Evolutionary conservation across 2,329 filamentous ascomycete species (phyloP).

Genomic region (Xylaria sp.): DNA sequence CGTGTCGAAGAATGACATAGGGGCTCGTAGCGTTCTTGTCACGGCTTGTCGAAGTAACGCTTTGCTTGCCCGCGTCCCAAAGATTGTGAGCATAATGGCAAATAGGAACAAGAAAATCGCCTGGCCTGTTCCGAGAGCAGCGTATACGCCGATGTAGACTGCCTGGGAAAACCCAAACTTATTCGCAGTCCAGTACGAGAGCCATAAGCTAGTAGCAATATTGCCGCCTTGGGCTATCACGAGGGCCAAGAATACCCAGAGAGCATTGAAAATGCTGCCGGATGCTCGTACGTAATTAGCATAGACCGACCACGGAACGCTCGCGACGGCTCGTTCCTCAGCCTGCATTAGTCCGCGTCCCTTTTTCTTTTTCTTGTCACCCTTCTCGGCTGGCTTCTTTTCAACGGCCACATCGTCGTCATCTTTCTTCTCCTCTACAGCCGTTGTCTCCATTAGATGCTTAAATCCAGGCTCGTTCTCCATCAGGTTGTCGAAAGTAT

Average conservation of each 20-base stretch:
- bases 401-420: constrained; percentile 59
- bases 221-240: constrained; percentile 82
- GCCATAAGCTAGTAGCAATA: constrained; percentile 88
- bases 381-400: constrained; percentile 58
- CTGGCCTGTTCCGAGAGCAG: constrained; percentile 76
- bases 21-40: constrained; percentile 74
- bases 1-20: constrained; percentile 96
- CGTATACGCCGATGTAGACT: constrained; percentile 77
- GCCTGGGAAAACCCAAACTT: constrained; percentile 75
- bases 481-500: constrained; percentile 92
- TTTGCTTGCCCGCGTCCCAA: constrained; percentile 84
- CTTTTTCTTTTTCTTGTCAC: constrained; percentile 68
- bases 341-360: constrained; percentile 75
- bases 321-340: constrained; percentile 73
- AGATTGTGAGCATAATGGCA: constrained; percentile 78
- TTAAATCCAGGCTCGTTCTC: constrained; percentile 79
- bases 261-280: constrained; percentile 74
- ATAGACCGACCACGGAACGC: constrained; percentile 84
- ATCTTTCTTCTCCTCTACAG: constrained; percentile 73
- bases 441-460: constrained; percentile 85
- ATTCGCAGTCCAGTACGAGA: constrained; percentile 91
- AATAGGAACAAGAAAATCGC: constrained; percentile 82
- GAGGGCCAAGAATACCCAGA: constrained; percentile 71
- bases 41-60: constrained; percentile 84
- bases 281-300: constrained; percentile 79